Evolutionary conservation across 192 early-diverging fungal genomes (phyloP), one percentile per base, ranked within the genome.

Genomic region (Entophlyctis luteolus): DNA sequence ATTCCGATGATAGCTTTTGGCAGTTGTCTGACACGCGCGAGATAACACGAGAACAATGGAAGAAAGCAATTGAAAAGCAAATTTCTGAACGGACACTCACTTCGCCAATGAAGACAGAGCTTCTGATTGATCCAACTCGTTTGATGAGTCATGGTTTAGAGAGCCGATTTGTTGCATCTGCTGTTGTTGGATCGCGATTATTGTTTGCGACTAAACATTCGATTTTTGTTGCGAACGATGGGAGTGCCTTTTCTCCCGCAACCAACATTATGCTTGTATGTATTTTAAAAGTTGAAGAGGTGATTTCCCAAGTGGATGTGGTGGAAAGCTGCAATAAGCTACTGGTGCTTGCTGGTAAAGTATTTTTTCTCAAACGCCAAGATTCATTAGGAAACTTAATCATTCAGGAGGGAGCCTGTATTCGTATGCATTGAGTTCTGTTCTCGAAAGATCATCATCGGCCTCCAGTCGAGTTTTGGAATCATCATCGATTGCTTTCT

Each of bases 241-340:
- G n/a, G n/a, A n/a, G n/a, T n/a, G n/a, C n/a, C n/a, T n/a, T n/a
- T n/a, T n/a, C n/a, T n/a, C n/a, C n/a, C n/a, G n/a, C n/a, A n/a
- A n/a, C n/a, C n/a, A n/a, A n/a, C n/a, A n/a, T n/a, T n/a, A n/a
- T n/a, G n/a, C n/a, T n/a, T n/a, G n/a, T n/a, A n/a, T n/a, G n/a
- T n/a, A n/a, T n/a, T n/a, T n/a, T 23, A 18, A 62, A 14, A 3
- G 45, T 22, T 25, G 27, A 42, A 45, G 92, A 93, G 54, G 87
- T 86, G 68, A 87, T 95, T 45, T 81, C 76, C 28, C 94, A 96
- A 73, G 83, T 96, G 47, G 93, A 94, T 70, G 87, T 93, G 29
- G 62, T 96, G 53, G 89, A 90, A 68, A 79, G 88, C 20, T 85
- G 81, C 67, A 87, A 88, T 29, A 82, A 93, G 33, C 66, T 98